Base-by-base conservation (phyloP, 78 protist genomes). In the Dictyostelium capitatum region DNA sequence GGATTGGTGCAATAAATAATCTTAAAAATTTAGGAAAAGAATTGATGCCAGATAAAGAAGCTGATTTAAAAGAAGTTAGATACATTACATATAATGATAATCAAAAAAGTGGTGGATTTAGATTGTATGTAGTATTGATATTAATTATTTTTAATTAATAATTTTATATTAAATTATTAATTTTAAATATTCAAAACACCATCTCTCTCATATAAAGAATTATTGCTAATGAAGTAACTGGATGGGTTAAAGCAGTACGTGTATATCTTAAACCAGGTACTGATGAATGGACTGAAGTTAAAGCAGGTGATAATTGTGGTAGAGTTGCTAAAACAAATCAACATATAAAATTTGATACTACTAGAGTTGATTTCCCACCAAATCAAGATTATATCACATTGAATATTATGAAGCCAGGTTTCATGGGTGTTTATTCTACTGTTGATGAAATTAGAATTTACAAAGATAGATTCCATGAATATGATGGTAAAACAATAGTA, bases 161-260 rank as follows among this genome's bases (percentile, higher is more conserved):
- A 37, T 37, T 37, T 3, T 37, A 1, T n/a, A n/a, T n/a, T n/a
- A n/a, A n/a, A n/a, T n/a, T n/a, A n/a, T n/a, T n/a, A n/a, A n/a
- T n/a, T n/a, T n/a, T n/a, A n/a, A n/a, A n/a, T n/a, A n/a, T n/a
- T n/a, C n/a, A n/a, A n/a, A n/a, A n/a, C n/a, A n/a, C n/a, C 43
- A 37, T 37, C 43, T 37, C 15, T 54, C 15, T 54, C 19, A 17
- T 17, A 1, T 54, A 3, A 53, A 62, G 70, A 62, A 11, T 62
- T 62, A 62, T 62, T 11, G 37, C 28, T 5, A 62, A 62, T 25
- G 70, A 62, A 62, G 32, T 17, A 10, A 62, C 23, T 23, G 70
- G 70, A 62, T 62, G 70, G 70, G 25, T 25, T 11, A 62, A 62
- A 62, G 70, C 70, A 62, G 70, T 62, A 62, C 23, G 37, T 20